Conservation (phyloP, 2,329 filamentous ascomycete species). For the Gnomoniopsis smithogilvyi region DNA sequence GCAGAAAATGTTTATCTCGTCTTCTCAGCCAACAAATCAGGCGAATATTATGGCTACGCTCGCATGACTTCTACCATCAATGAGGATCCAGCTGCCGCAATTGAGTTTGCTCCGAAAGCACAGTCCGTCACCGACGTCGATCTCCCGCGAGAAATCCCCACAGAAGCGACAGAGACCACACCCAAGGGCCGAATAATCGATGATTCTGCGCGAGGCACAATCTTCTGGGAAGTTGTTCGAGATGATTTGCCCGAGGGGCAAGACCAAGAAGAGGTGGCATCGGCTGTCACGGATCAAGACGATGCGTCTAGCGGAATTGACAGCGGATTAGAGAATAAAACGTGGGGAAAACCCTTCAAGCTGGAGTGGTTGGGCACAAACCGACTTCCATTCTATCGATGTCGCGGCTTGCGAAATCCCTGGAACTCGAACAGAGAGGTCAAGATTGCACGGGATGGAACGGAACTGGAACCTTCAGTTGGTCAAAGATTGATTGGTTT, state of each 20-base stretch:
- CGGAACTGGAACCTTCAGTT: constrained; percentile 81
- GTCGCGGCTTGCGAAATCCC: constrained; percentile 80
- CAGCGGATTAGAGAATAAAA: constrained; percentile 50
- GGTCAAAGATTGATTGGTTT: constrained; percentile 74
- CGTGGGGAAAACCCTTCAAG: constrained; percentile 88
- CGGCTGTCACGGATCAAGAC: constrained; percentile 38
- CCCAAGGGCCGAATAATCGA: constrained; percentile 87
- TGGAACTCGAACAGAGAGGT: constrained; percentile 96
- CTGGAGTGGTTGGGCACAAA: constrained; percentile 87
- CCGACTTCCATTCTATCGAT: constrained; percentile 83
- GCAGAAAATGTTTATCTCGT: constrained; percentile 85
- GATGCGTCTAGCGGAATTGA: constrained; percentile 35
- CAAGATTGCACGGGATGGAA: constrained; percentile 93
- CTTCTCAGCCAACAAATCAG: constrained; percentile 96
- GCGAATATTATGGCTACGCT: constrained; percentile 94
- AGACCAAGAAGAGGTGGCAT: constrained; percentile 43
- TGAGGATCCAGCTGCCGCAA: constrained; percentile 67
- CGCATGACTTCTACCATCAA: constrained; percentile 84
- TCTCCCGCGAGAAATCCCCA: constrained; percentile 75
- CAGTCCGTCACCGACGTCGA: constrained; percentile 60
- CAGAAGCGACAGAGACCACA: constrained; percentile 71
- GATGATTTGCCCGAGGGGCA: constrained; percentile 30
- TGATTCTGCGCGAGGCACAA: constrained; percentile 88
- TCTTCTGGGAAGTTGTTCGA: constrained; percentile 87
- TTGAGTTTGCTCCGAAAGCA: constrained; percentile 65